Conservation (phyloP, 2,329 filamentous ascomycete species). For the Hirsutella minnesotensis region DNA sequence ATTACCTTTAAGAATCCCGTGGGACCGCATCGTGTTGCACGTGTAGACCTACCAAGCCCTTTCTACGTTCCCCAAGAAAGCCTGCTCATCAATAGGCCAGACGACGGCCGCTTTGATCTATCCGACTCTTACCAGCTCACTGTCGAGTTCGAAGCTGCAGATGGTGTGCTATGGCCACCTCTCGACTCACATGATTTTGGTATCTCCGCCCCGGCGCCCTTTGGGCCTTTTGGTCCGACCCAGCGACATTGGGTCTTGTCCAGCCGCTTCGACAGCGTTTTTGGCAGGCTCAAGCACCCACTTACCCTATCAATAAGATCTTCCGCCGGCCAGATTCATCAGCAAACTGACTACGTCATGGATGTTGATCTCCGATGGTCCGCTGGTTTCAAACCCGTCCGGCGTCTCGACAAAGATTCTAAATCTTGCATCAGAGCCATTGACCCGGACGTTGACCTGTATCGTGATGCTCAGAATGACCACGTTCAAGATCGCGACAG, state of each 20-base stretch:
- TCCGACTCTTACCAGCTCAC: constrained; percentile 37
- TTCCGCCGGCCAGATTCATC: constrained; percentile 10
- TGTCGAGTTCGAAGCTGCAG: constrained; percentile 40
- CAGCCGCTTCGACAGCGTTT: constrained; percentile 28
- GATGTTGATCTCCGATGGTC: constrained; percentile 37
- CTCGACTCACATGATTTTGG: constrained; percentile 25
- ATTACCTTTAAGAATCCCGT: constrained; percentile 35
- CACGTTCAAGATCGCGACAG: constrained; percentile 9
- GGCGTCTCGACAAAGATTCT: constrained; percentile 26
- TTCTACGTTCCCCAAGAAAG: constrained; percentile 41
- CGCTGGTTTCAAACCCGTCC: constrained; percentile 23
- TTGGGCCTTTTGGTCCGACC: constrained; percentile 9
- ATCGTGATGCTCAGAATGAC: constrained; percentile 12
- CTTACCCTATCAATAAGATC: constrained; percentile 16
- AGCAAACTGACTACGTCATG: constrained; percentile 32
- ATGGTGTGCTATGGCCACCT: constrained; percentile 40
- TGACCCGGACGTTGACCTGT: constrained; percentile 19
- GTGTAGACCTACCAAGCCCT: constrained; percentile 34
- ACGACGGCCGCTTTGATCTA: constrained; percentile 34
- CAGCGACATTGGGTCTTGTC: constrained; percentile 25
- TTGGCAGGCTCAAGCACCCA: constrained; percentile 26
- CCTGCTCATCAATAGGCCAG: constrained; percentile 34
- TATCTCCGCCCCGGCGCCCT: constrained; percentile 9
- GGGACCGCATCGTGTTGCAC: constrained; percentile 32
- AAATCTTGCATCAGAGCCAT: constrained; percentile 31